Evolutionary conservation across 768 basidiomycete species (phyloP).

Genomic region (Termitomyces heimii): DNA sequence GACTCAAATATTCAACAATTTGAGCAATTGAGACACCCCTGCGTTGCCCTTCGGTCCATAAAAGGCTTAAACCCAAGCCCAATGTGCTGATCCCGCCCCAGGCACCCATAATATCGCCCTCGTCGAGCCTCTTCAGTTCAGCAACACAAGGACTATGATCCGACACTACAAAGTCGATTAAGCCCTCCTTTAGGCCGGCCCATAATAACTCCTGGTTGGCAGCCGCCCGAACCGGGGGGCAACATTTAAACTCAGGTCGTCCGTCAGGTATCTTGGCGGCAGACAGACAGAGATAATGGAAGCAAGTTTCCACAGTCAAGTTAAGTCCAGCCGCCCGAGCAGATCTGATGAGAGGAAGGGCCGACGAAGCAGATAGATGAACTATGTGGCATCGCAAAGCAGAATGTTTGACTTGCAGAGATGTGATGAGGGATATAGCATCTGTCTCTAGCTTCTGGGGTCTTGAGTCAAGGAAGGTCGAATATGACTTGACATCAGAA

Average conservation of each 20-base stretch:
- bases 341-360: conserved; percentile 68
- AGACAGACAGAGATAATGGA: conserved; percentile 86
- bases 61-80: conserved; percentile 80
- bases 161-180: conserved; percentile 91
- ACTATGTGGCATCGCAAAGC: conserved; percentile 86
- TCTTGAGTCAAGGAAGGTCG: conserved; percentile 82
- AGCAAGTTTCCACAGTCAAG: conserved; percentile 94
- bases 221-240: conserved; percentile 81
- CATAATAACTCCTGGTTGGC: conserved; percentile 73
- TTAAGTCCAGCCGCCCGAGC: conserved; percentile 61
- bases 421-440: conserved; percentile 75
- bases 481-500: conserved; percentile 52
- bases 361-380: conserved; percentile 84
- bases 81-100: conserved; percentile 96
- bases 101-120: conserved; percentile 79
- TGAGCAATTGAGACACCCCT: conserved; percentile 51
- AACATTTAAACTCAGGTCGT: conserved; percentile 90
- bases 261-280: conserved; percentile 70
- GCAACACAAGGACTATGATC: conserved; percentile 92
- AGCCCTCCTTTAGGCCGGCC: conserved; percentile 74
- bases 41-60: conserved; percentile 81
- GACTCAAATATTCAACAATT: conserved; percentile 72
- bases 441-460: conserved; percentile 74
- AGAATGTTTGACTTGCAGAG: conserved; percentile 57
- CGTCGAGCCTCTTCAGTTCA: conserved; percentile 71